Conservation (phyloP, 495 filamentous ascomycete species). For the Penicillium daleae region DNA sequence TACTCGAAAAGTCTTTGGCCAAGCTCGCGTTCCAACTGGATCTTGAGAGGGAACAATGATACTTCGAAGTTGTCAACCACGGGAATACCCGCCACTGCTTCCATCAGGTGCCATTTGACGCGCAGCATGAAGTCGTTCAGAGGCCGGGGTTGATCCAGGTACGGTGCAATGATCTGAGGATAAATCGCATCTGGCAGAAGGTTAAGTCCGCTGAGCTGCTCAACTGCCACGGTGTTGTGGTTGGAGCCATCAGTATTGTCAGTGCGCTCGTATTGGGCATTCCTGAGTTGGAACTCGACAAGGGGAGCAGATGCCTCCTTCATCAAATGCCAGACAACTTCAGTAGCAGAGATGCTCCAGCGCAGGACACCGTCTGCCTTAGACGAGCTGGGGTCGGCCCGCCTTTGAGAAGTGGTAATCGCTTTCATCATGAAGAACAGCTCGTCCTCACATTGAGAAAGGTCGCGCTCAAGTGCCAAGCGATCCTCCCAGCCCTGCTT, state of each 20-base stretch:
- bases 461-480: constrained; percentile 80
- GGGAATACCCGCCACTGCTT: constrained; percentile 96
- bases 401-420: constrained; percentile 92
- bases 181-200: constrained; percentile 88
- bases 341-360: constrained; percentile 86
- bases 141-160: constrained; percentile 65
- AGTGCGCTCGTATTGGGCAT: constrained; percentile 88
- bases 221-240: constrained; percentile 86
- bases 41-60: constrained; percentile 86
- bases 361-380: constrained; percentile 78
- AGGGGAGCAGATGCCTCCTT: constrained; percentile 82
- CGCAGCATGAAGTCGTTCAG: constrained; percentile 77
- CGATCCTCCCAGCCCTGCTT: constrained; percentile 90
- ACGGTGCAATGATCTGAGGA: constrained; percentile 92
- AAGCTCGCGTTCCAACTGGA: constrained; percentile 92
- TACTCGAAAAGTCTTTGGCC: constrained; percentile 97
- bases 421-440: constrained; percentile 99
- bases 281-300: constrained; percentile 89
- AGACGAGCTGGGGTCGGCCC: constrained; percentile 65
- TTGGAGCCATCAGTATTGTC: constrained; percentile 98
- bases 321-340: constrained; percentile 97
- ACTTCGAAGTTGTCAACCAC: constrained; percentile 98
- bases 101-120: constrained; percentile 96
- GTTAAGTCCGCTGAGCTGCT: constrained; percentile 82
- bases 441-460: constrained; percentile 91